Evolutionary conservation across 1,139 yeast species (phyloP).

Genomic region (Magnusiomyces sp.): DNA sequence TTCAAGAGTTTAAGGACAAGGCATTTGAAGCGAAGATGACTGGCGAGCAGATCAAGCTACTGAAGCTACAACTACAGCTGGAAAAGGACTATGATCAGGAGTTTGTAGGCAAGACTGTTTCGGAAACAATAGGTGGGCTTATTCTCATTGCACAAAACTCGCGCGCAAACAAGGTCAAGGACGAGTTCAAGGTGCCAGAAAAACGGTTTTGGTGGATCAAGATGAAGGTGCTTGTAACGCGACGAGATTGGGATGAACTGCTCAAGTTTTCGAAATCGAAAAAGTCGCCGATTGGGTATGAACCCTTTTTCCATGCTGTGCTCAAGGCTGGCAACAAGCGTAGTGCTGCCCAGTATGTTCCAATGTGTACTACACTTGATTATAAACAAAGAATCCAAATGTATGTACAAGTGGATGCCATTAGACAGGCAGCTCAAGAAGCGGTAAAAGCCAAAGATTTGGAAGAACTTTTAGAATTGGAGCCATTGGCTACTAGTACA

Average conservation of each 20-base stretch:
- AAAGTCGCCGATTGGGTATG: slow-evolving; percentile 68
- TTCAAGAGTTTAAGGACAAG: slow-evolving; percentile 24
- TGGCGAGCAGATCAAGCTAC: slow-evolving; percentile 44
- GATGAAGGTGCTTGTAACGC: slow-evolving; percentile 44
- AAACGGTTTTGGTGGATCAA: slow-evolving; percentile 59
- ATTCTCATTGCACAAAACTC: slow-evolving; percentile 51
- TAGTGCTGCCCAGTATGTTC: slow-evolving; percentile 37
- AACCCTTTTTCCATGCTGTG: slow-evolving; percentile 51
- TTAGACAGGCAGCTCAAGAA: slow-evolving; percentile 49
- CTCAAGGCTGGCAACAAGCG: slow-evolving; percentile 41
- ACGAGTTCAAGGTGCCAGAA: slow-evolving; percentile 55
- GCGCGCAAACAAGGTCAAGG: slow-evolving; percentile 47
- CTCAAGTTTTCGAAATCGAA: slow-evolving; percentile 40
- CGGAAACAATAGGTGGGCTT: slow-evolving; percentile 47
- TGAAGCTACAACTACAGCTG: slow-evolving; percentile 45
- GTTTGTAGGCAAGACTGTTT: slow-evolving; percentile 48
- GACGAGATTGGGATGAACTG: slow-evolving; percentile 56
- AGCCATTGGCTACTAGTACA: slow-evolving; percentile 29
- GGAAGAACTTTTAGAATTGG: slow-evolving; percentile 35
- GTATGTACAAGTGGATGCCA: slow-evolving; percentile 47
- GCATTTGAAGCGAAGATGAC: slow-evolving; percentile 30
- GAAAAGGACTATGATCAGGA: slow-evolving; percentile 47
- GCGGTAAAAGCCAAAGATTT: slow-evolving; percentile 51
- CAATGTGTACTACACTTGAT: slow-evolving; percentile 29
- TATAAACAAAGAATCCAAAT: slow-evolving; percentile 42